Evolutionary conservation across 495 filamentous ascomycete genomes (phyloP), one percentile per base, ranked within the genome.

Genomic region (Lepraria neglecta): DNA sequence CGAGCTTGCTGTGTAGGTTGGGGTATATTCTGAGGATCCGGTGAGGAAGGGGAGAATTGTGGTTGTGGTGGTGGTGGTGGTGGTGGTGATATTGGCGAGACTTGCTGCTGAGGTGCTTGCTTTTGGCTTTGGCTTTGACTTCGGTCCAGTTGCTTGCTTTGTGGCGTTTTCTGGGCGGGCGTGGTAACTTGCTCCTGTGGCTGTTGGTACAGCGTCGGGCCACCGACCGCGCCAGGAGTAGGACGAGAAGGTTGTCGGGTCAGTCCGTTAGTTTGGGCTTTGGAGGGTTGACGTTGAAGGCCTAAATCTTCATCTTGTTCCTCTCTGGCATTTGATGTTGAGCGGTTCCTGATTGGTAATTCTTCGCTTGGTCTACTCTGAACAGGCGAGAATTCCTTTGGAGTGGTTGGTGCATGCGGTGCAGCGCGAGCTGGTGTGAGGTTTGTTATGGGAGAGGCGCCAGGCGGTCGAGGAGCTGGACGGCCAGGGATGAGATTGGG

Each of bases 101-200:
- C 65, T 55, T 72, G 71, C 44, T 70, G 70, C 58, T 72, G 71
- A 60, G 67, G 65, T 40, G 73, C 63, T 44, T 66, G 73, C 21
- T 73, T 74, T 65, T 83, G 84, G 61, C 82, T 75, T 66, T 89
- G 89, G 72, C 89, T 92, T 55, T 81, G 76, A 55, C 83, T 87
- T 33, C 87, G 77, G 67, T 77, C 87, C 59, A 78, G 65, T 64
- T 83, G 74, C 64, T 82, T 78, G 52, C 73, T 75, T 35, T 76
- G 74, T 52, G 81, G 74, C n/a, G 86, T 80, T 69, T 92, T 79
- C 65, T 87, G 90, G 3, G 87, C 85, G 53, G 85, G 86, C 6
- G 82, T 79, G 81, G 91, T 85, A 21, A 87, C 84, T 45, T 88
- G 84, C 65, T 91, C 86, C 70, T 95, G 91, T 61, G 95, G 89